A percentile compares a stretch with the other conserved stretches of the same genome.
phyloP scores from a whole-genome alignment of 305 asterid genomes.

The Galium porrigens region DNA sequence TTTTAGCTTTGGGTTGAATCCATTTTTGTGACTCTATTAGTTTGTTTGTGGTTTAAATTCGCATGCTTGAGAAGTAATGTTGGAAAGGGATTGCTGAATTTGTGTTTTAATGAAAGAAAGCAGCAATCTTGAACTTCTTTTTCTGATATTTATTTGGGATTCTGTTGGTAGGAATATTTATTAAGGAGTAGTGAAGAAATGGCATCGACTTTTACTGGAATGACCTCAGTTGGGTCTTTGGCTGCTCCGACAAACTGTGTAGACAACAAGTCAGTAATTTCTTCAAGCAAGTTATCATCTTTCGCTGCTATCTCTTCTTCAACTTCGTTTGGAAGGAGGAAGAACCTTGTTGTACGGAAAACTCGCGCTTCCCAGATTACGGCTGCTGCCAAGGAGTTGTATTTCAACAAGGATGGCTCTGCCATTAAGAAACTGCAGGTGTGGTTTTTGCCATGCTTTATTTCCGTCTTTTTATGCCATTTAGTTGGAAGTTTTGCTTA shows the following conservation, averaged over 20 bases:
- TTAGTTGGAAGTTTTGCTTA: background rate
- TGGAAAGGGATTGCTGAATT: background rate
- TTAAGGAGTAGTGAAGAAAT: constrained; percentile 24
- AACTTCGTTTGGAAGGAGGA: constrained; percentile 38
- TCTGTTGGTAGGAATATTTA: background rate
- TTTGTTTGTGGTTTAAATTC: background rate
- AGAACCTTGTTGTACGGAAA: constrained; percentile 27
- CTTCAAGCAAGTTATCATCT: constrained; percentile 55
- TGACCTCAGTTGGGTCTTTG: constrained; percentile 59
- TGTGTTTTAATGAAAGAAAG: background rate
- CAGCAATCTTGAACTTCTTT: background rate
- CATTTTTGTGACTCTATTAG: background rate
- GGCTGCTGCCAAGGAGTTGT: constrained; percentile 71
- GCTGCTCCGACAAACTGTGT: constrained; percentile 46
- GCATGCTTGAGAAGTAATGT: background rate
- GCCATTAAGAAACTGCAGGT: constrained; percentile 82
- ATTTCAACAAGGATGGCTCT: constrained; percentile 90
- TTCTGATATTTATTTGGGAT: background rate
- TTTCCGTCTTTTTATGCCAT: too few relatives aligned
- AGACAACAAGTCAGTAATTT: constrained; percentile 36
- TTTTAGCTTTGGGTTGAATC: background rate
- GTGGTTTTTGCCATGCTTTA: background rate
- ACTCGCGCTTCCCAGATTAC: constrained; percentile 32
- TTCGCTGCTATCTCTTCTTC: constrained; percentile 53
- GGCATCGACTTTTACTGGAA: constrained; percentile 64